These are phyloP conservation scores for Brasenia schreberi DNA, from an alignment of 164 flowering plant species.

Conservation along the genomic window DNA sequence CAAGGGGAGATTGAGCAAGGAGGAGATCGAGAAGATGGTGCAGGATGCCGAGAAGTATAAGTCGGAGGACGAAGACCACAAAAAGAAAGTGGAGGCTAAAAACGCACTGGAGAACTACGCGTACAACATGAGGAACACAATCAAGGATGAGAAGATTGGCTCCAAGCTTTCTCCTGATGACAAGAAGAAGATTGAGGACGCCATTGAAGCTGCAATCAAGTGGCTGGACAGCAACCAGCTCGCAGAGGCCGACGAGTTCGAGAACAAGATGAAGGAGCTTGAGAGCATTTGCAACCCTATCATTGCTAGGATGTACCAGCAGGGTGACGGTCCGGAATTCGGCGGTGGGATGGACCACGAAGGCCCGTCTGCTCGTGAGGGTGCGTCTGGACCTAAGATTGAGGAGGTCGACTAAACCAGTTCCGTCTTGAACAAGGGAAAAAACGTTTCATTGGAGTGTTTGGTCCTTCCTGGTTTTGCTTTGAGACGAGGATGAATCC, in stretches of 20 bases:
- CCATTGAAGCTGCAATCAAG: constrained; percentile 22
- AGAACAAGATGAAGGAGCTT: constrained; percentile 20
- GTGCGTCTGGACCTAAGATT: constrained; percentile 18
- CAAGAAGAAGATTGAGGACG: constrained; percentile 27
- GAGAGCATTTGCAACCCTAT: constrained; percentile 24
- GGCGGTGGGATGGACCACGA: constrained; percentile 15
- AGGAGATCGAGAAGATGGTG: constrained; percentile 49
- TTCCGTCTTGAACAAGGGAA: too few relatives aligned
- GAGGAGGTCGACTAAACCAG: constrained; percentile 14
- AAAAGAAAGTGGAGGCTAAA: constrained; percentile 45
- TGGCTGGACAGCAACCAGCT: constrained; percentile 33
- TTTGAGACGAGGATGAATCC: too few relatives aligned
- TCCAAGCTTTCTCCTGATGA: constrained; percentile 17
- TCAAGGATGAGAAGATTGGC: constrained; percentile 31
- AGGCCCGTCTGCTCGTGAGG: constrained; percentile 6
- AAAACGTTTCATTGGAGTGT: too few relatives aligned
- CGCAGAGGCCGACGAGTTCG: too few relatives aligned
- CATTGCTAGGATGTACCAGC: constrained; percentile 31
- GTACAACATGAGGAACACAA: constrained; percentile 43
- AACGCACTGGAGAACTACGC: constrained; percentile 41
- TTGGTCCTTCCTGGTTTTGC: too few relatives aligned
- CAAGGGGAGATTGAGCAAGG: constrained; percentile 45
- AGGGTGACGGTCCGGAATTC: constrained; percentile 8
- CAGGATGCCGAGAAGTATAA: constrained; percentile 48
- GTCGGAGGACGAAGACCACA: constrained; percentile 45